phyloP scores from a whole-genome alignment of 208 protist genomes.

The Leishmania aethiopica region DNA sequence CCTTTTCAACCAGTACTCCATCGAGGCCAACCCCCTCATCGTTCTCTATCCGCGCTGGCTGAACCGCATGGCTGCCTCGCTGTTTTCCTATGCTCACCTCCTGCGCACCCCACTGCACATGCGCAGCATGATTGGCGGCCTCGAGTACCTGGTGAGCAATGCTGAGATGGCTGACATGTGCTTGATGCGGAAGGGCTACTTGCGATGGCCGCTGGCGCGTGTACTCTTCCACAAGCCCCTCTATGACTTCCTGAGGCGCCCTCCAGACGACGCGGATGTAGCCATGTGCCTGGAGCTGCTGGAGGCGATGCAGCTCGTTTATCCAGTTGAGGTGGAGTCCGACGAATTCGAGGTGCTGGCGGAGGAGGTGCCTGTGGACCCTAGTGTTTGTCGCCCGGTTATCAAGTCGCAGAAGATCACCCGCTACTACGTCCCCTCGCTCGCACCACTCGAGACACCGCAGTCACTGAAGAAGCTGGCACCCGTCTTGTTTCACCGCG shows the following conservation, averaged over 20 bases:
- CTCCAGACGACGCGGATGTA: slow-evolving; percentile 76
- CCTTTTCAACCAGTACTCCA: slow-evolving; percentile 62
- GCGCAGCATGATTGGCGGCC: slow-evolving; percentile 81
- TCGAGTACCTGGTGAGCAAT: slow-evolving; percentile 78
- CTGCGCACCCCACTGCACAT: slow-evolving; percentile 83
- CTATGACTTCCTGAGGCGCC: slow-evolving; percentile 51
- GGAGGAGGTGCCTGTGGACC: slow-evolving; percentile 70
- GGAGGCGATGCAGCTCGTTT: slow-evolving; percentile 71
- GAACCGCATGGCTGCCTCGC: slow-evolving; percentile 67
- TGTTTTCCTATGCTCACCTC: slow-evolving; percentile 90
- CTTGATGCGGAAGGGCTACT: slow-evolving; percentile 73
- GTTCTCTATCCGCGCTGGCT: slow-evolving; percentile 86
- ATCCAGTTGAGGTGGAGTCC: slow-evolving; percentile 65
- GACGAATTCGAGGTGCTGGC: slow-evolving; percentile 66
- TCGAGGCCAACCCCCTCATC: slow-evolving; percentile 73
- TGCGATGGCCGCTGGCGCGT: slow-evolving; percentile 77
- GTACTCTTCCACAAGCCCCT: slow-evolving; percentile 73
- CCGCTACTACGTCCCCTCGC: slow-evolving; percentile 84
- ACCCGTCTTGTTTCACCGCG: slow-evolving; percentile 80
- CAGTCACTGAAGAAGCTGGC: slow-evolving; percentile 57
- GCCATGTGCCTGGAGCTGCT: slow-evolving; percentile 84
- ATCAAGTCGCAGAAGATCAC: slow-evolving; percentile 40
- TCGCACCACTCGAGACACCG: slow-evolving; percentile 66
- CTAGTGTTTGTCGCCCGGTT: slow-evolving; percentile 39
- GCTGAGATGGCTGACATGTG: slow-evolving; percentile 81